phyloP scores from a whole-genome alignment of 2,329 filamentous ascomycete species.

The Tolypocladium sp. region DNA sequence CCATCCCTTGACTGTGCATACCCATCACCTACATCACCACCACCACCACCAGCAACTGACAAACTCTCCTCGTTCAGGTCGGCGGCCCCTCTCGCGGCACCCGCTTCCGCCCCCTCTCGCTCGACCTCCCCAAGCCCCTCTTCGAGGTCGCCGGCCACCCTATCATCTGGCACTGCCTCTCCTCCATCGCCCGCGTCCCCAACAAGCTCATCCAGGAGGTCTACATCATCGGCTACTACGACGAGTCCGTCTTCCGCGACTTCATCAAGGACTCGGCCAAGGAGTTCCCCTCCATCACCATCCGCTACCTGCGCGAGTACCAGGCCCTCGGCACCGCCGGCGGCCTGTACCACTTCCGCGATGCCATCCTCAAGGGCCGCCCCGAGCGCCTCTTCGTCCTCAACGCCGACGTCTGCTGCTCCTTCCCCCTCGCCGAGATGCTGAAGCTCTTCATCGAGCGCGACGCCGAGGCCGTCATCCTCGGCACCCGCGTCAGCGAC shows the following conservation, averaged over 20 bases:
- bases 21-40: not conserved
- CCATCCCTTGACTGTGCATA: not conserved
- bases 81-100: conserved; percentile 93
- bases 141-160: conserved; percentile 98
- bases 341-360: conserved; percentile 97
- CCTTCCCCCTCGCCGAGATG: conserved; percentile 94
- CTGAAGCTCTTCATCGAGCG: conserved; percentile 88
- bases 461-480: conserved; percentile 91
- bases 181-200: conserved; percentile 81
- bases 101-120: conserved; percentile 85
- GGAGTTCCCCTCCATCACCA: conserved; percentile 73
- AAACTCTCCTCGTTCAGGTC: conserved; percentile 50
- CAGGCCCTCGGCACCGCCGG: conserved; percentile 91
- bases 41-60: conserved; percentile 3
- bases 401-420: conserved; percentile 98
- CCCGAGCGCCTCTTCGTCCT: conserved; percentile 95
- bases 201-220: conserved; percentile 79
- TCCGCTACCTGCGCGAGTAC: conserved; percentile 97
- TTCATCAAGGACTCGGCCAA: conserved; percentile 88
- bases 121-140: conserved; percentile 95
- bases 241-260: conserved; percentile 92
- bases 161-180: conserved; percentile 96
- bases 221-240: conserved; percentile 97
- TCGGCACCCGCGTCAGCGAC: conserved; percentile 84
- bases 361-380: conserved; percentile 92